Evolutionary conservation across 2,329 filamentous ascomycete species (phyloP).

Genomic region (Raffaelea albimanens): DNA sequence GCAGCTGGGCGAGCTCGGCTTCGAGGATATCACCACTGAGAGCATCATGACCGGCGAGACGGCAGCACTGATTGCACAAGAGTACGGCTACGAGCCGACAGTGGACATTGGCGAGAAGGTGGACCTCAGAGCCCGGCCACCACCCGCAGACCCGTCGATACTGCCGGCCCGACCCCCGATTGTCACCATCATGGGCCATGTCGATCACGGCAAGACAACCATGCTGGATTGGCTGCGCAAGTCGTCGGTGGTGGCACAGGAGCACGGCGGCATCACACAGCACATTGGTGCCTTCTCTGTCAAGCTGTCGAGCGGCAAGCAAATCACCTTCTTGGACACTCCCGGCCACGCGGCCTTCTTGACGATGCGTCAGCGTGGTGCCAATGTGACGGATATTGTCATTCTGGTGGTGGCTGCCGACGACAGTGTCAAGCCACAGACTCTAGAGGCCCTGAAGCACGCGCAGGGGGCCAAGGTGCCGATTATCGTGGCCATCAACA

Average conservation of each 20-base stretch:
- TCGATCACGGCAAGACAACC: slow-evolving; percentile 97
- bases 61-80: slow-evolving; percentile 78
- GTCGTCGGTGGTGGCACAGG: slow-evolving; percentile 79
- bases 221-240: slow-evolving; percentile 89
- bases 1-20: slow-evolving; percentile 78
- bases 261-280: slow-evolving; percentile 96
- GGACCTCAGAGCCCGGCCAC: slow-evolving; percentile 64
- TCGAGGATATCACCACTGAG: slow-evolving; percentile 72
- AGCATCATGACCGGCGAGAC: slow-evolving; percentile 87
- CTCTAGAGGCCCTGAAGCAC: slow-evolving; percentile 91
- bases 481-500: slow-evolving; percentile 96
- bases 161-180: slow-evolving; percentile 77
- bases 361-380: slow-evolving; percentile 90
- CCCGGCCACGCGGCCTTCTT: slow-evolving; percentile 94
- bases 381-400: slow-evolving; percentile 93
- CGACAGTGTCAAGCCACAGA: slow-evolving; percentile 96
- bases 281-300: slow-evolving; percentile 98
- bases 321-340: slow-evolving; percentile 94
- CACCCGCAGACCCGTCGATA: slow-evolving; percentile 54
- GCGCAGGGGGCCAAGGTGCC: slow-evolving; percentile 79
- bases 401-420: slow-evolving; percentile 93
- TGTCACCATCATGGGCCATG: slow-evolving; percentile 98
- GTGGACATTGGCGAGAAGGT: slow-evolving; percentile 55
- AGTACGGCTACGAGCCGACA: slow-evolving; percentile 85
- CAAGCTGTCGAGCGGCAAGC: slow-evolving; percentile 72